These are phyloP conservation scores for Debaryomyces maramus DNA, from an alignment of 805 yeast species.

Conservation along the genomic window DNA sequence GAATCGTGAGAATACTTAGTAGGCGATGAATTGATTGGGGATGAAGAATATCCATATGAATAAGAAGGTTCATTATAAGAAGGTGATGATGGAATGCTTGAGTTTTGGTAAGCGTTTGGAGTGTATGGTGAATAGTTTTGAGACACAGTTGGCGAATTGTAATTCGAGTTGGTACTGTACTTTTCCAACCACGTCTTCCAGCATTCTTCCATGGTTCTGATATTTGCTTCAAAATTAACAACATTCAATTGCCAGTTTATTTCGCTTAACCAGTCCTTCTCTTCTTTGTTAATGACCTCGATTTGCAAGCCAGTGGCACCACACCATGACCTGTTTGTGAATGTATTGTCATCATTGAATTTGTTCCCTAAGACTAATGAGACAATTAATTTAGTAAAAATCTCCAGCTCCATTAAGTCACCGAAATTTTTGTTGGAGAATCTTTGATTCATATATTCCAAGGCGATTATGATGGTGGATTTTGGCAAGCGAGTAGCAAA, in stretches of 20 bases:
- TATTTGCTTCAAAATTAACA: slow-evolving; percentile 38
- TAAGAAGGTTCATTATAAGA: slow-evolving; percentile 9
- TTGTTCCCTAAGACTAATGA: slow-evolving; percentile 86
- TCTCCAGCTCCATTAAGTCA: slow-evolving; percentile 30
- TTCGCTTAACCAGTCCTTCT: slow-evolving; percentile 65
- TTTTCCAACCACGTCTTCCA: slow-evolving; percentile 46
- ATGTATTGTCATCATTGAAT: slow-evolving; percentile 94
- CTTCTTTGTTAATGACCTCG: slow-evolving; percentile 59
- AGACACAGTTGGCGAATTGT: slow-evolving; percentile 3
- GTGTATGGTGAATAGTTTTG: slow-evolving; percentile 4
- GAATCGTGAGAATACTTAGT: slow-evolving; percentile 21
- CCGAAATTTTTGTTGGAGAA: slow-evolving; percentile 26
- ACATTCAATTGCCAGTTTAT: slow-evolving; percentile 60
- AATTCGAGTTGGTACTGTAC: slow-evolving; percentile 15
- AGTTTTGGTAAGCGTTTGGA: slow-evolving; percentile 1
- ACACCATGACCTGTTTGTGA: slow-evolving; percentile 92
- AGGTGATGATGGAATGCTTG: slow-evolving; percentile 24
- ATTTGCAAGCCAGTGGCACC: slow-evolving; percentile 87
- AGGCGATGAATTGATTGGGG: slow-evolving; percentile 31
- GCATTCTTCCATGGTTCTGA: slow-evolving; percentile 43
- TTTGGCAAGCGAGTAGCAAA: slow-evolving; percentile 87
- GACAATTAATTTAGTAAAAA: slow-evolving; percentile 59
- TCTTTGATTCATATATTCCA: slow-evolving; percentile 75
- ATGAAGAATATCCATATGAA: slow-evolving; percentile 18
- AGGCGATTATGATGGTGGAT: slow-evolving; percentile 74